phyloP scores from a whole-genome alignment of 139 green algal species.

The Yamagishiella unicocca region DNA sequence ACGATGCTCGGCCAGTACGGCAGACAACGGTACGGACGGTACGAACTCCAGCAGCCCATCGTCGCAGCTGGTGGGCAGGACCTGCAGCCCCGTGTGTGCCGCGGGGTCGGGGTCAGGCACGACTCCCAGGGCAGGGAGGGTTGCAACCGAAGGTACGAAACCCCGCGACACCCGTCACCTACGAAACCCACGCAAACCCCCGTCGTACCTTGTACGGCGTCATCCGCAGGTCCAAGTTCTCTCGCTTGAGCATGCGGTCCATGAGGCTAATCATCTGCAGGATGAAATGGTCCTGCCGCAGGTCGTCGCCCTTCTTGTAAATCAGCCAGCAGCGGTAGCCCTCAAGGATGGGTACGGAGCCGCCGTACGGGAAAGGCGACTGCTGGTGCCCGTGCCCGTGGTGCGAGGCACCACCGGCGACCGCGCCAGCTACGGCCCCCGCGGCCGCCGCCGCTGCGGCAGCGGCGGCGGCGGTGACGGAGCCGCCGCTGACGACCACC shows the following conservation, averaged over 20 bases:
- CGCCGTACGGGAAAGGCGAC: not conserved
- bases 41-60: constrained; percentile 97
- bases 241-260: constrained; percentile 95
- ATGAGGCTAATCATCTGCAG: constrained; percentile 96
- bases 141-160: no score
- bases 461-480: not conserved
- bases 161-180: no score
- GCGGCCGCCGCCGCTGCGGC: not conserved
- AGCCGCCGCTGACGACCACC: not conserved
- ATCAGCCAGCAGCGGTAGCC: constrained; percentile 82
- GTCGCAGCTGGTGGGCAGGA: constrained; percentile 86
- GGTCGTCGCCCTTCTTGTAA: constrained; percentile 98
- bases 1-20: constrained; percentile 86
- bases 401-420: not conserved
- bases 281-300: constrained; percentile 86
- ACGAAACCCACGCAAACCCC: not conserved
- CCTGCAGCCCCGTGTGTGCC: no score
- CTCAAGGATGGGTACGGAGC: constrained; percentile 13
- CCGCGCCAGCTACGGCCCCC: no score
- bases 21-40: constrained; percentile 78
- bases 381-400: constrained; percentile 9
- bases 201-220: constrained; percentile 88
- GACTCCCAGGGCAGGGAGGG: no score
- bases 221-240: constrained; percentile 93
- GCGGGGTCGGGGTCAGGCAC: no score